Base-by-base conservation (phyloP, 441 rosid species). In the Adansonia gregorii region DNA sequence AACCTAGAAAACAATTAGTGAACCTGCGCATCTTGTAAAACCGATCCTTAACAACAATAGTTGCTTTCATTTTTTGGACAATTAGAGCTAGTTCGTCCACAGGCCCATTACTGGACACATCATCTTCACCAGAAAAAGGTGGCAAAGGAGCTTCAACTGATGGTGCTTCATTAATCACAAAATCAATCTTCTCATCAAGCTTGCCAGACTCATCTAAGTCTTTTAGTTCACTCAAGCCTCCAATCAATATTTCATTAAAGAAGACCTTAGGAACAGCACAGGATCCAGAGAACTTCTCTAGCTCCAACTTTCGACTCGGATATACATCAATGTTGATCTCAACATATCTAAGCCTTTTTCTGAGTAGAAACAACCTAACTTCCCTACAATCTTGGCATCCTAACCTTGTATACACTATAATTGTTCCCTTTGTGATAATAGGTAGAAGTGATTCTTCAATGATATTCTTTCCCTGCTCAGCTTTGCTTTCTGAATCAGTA, bases 71-170 rank as follows among this genome's bases (percentile, higher is more conserved):
- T 83, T 90, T 94, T 61, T 73, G 83, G 31, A 88, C 95, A 77
- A 93, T 83, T 72, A 91, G 82, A 69, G 95, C 95, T 63, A 93
- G 86, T 83, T 93, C 98, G 82, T 94, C 97, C 39, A 90, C 65
- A 75, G 87, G 74, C 76, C 92, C 97, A 64, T 86, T 83, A 80
- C 82, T 81, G 14, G 92, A 86, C 46, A 80, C 80, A 75, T 93
- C 97, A 82, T 92, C 98, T 87, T 94, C 97, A 45, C 97, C 98
- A 59, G 97, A 93, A 71, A 93, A 88, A 61, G 98, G 97, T 0
- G 92, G 94, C 27, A 90, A 41, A 79, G 97, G 98, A 83, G 95
- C 93, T 88, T 86, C 92, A 22, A 66, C 71, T 2, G 90, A 66
- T 8, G 97, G 92, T 70, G 82, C 77, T 85, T 91, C 89, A 39